Evolutionary conservation across 345 rosid genomes (phyloP), one percentile per base, ranked within the genome.

Genomic region (Sisymbrium altissimum): DNA sequence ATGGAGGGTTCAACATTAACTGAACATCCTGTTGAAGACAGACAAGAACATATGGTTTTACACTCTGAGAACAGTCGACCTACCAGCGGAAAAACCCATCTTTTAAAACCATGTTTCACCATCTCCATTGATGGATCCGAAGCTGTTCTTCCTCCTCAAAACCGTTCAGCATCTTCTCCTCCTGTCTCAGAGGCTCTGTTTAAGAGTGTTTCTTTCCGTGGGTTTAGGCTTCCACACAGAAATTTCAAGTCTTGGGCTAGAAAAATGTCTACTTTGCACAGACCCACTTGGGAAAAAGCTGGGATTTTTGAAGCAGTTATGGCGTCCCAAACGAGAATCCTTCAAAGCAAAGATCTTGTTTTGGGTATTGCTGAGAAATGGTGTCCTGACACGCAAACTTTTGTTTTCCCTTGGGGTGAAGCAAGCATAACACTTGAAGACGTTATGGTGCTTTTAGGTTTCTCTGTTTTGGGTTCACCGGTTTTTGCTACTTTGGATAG

Each of bases 341-440:
- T 3, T 0, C n/a, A n/a, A n/a, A n/a, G n/a, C n/a, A 81, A 43
- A 35, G 54, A 72, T 11, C 56, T 83, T 25, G 13, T 87, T 44
- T 7, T 82, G 18, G 78, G 41, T 23, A 2, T 52, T 15, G 84
- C 82, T 3, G 77, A 81, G 68, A 82, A 45, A 58, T 88, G 93
- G 86, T 75, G 82, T 40, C 83, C 82, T 29, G 75, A 69, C 0
- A 81, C 87, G 4, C 82, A 79, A 11, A 50, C 83, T 0, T 84
- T 86, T 35, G 45, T 84, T 9, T 86, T 86, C 10, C 74, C 84
- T 1, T 88, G 86, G 86, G 90, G 86, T 21, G 90, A 83, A 74
- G 78, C 86, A 5, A 82, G 83, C 0, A 7, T 86, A 6, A 82
- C 91, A 1, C 71, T 86, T 3, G 87, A 88, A 52, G 86, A 86